phyloP scores from a whole-genome alignment of 257 asterid species.

The Solanum verrucosum region DNA sequence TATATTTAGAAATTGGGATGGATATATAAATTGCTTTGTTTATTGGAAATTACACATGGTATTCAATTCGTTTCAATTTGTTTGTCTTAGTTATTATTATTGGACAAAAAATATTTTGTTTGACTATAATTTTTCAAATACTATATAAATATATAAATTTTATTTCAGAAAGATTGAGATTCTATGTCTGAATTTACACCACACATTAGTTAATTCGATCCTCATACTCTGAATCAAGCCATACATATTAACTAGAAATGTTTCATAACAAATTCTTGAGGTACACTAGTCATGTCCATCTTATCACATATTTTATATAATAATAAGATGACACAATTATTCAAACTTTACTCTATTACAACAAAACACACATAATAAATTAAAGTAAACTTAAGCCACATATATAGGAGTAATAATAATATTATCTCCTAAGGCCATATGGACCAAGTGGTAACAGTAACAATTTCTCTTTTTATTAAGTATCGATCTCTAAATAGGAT shows the following conservation, averaged over 20 bases:
- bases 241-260: neutral
- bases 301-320: neutral
- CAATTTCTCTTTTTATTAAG: neutral
- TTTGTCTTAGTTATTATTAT: neutral
- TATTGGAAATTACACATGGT: fast-evolving
- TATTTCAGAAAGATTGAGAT: neutral
- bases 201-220: neutral
- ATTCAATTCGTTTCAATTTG: neutral
- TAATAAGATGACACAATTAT: neutral
- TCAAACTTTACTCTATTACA: neutral
- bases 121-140: neutral
- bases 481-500: neutral
- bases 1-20: no score
- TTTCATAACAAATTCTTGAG: neutral
- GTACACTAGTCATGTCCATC: neutral
- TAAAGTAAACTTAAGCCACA: neutral
- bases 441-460: neutral
- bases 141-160: neutral
- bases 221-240: neutral
- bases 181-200: neutral
- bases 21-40: neutral
- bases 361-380: neutral
- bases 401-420: neutral
- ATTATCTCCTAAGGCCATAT: neutral
- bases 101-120: neutral